phyloP scores from a whole-genome alignment of 371 early-diverging fungal species.

The Capillidium heterosporum region DNA sequence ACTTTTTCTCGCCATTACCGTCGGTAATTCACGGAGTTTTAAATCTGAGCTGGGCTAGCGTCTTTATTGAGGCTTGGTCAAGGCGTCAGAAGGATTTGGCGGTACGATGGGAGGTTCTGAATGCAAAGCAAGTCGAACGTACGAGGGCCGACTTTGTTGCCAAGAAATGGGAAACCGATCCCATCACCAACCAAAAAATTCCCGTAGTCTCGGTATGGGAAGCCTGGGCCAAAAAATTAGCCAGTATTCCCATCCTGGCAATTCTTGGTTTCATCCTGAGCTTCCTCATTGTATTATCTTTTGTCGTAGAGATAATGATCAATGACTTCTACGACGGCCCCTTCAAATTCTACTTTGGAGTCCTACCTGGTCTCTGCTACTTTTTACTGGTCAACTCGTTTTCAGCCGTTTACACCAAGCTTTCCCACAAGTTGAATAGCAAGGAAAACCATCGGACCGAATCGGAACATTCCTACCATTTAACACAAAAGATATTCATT shows the following conservation, averaged over 20 bases:
- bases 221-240: constrained; percentile 36
- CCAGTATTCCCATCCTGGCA: constrained; percentile 38
- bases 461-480: constrained; percentile 41
- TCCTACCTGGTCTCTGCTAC: not conserved
- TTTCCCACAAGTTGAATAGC: constrained; percentile 41
- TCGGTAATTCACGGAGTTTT: constrained; percentile 41
- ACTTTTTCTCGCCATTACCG: constrained; percentile 27
- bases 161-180: constrained; percentile 32
- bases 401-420: constrained; percentile 29
- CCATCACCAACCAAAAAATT: constrained; percentile 48
- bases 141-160: constrained; percentile 47
- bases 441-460: constrained; percentile 72
- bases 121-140: constrained; percentile 37
- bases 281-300: constrained; percentile 42
- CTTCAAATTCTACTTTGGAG: constrained; percentile 25
- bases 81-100: constrained; percentile 51
- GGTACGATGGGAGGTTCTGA: constrained; percentile 52
- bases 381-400: not conserved
- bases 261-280: constrained; percentile 38
- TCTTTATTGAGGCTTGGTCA: constrained; percentile 64
- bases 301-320: constrained; percentile 53
- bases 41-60: constrained; percentile 47
- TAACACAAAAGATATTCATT: constrained; percentile 67
- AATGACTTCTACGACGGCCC: constrained; percentile 76
- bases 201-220: constrained; percentile 50